These are phyloP conservation scores for Bipolaris zeicola DNA, from an alignment of 2,329 filamentous ascomycete genomes.

Conservation along the genomic window DNA sequence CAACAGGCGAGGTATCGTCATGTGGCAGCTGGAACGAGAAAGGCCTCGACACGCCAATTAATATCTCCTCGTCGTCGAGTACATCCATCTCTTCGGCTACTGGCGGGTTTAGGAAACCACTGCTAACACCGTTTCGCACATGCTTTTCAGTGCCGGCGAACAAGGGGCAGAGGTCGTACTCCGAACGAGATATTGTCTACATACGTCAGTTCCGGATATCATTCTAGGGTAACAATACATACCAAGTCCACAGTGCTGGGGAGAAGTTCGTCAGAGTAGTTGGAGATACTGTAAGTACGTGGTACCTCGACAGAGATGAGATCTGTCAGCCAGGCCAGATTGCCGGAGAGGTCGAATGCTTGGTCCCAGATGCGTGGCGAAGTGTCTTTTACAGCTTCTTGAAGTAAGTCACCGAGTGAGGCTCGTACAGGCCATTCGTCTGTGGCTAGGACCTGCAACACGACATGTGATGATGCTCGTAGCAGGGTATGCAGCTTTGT, in stretches of 20 bases:
- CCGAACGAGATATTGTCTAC: conserved; percentile 56
- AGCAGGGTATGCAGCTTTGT: conserved; percentile 32
- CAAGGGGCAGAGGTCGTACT: conserved; percentile 55
- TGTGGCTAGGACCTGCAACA: conserved; percentile 31
- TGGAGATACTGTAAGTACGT: conserved; percentile 48
- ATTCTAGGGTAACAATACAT: conserved; percentile 1
- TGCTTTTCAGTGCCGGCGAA: conserved; percentile 22
- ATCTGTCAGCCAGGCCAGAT: conserved; percentile 27
- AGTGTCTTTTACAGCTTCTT: conserved; percentile 32
- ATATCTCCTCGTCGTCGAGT: conserved; percentile 53
- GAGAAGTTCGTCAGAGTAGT: conserved; percentile 57
- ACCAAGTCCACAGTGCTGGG: conserved; percentile 57
- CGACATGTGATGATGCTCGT: conserved; percentile 28
- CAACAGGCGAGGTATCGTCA: conserved; percentile 57
- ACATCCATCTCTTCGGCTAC: conserved; percentile 47
- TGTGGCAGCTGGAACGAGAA: conserved; percentile 60
- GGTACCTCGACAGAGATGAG: conserved; percentile 31
- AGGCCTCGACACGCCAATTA: conserved; percentile 60
- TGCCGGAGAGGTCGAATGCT: conserved; percentile 27
- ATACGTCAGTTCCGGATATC: neutral
- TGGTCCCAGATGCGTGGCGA: conserved; percentile 31
- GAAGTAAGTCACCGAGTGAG: conserved; percentile 30
- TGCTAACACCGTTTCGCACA: conserved; percentile 56
- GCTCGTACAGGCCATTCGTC: conserved; percentile 34
- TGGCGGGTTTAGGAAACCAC: conserved; percentile 61